Conservation (phyloP, 2,329 filamentous ascomycete species). For the Fusarium verticillioides region DNA sequence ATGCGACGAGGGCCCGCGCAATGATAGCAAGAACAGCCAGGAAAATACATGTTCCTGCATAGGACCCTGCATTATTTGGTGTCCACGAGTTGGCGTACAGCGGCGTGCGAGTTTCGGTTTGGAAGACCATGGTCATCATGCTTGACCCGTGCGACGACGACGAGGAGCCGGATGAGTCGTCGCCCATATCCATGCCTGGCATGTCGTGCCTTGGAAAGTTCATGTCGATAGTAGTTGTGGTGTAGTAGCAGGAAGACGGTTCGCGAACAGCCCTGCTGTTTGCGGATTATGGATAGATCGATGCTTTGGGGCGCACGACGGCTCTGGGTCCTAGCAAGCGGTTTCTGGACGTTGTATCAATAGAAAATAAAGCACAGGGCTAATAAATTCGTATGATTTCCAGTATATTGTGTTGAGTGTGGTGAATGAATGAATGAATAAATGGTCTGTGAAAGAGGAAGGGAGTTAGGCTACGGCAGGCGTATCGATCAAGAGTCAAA, state of each 20-base stretch:
- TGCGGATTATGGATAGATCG: not conserved
- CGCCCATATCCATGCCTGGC: slow-evolving; percentile 38
- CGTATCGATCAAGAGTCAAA: not conserved
- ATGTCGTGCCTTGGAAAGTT: slow-evolving; percentile 42
- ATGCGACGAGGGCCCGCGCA: slow-evolving; percentile 77
- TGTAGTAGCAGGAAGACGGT: not conserved
- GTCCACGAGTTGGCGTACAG: slow-evolving; percentile 77
- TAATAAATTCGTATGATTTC: not conserved
- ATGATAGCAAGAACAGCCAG: slow-evolving; percentile 79
- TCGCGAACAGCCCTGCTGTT: not conserved
- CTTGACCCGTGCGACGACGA: slow-evolving; percentile 26
- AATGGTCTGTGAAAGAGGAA: not conserved
- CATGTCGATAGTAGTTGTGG: slow-evolving; percentile 18
- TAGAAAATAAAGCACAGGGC: not conserved
- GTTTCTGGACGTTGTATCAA: not conserved
- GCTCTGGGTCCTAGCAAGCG: not conserved
- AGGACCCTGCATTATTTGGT: slow-evolving; percentile 74
- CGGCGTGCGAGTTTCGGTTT: slow-evolving; percentile 60
- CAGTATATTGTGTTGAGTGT: not conserved
- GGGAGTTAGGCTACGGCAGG: not conserved
- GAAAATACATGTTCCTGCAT: slow-evolving; percentile 93
- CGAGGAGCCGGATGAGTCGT: slow-evolving; percentile 20
- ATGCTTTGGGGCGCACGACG: not conserved
- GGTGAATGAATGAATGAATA: not conserved
- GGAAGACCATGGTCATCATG: slow-evolving; percentile 69